phyloP scores from a whole-genome alignment of 2,329 filamentous ascomycete species.

The Monosporascus sp. region DNA sequence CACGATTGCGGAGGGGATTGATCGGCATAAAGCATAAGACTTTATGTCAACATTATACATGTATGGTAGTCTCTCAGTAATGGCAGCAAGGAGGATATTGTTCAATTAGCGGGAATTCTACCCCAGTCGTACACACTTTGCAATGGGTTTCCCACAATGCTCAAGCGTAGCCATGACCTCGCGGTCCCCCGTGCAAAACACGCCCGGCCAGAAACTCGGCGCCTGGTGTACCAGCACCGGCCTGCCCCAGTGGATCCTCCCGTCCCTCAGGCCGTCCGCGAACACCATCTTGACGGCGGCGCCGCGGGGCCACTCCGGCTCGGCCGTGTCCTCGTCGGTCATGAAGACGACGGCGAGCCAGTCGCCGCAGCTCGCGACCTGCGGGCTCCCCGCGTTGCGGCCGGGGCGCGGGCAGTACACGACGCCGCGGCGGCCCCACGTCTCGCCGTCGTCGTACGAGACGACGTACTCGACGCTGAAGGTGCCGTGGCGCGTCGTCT shows the following conservation, averaged over 20 bases:
- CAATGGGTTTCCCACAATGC: conserved; percentile 22
- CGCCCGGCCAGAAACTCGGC: conserved; percentile 33
- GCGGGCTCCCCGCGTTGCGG: conserved; percentile 40
- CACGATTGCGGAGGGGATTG: no score
- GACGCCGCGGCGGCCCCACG: conserved; percentile 34
- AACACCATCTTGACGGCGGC: conserved; percentile 37
- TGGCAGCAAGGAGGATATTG: no score
- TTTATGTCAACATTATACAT: no score
- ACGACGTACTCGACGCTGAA: conserved; percentile 40
- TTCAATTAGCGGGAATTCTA: neutral
- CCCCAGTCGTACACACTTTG: conserved; percentile 12
- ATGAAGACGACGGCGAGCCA: conserved; percentile 39
- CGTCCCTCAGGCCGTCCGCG: conserved; percentile 26
- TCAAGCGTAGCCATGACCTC: conserved; percentile 28
- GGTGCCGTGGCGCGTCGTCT: conserved; percentile 35
- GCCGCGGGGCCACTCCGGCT: conserved; percentile 32
- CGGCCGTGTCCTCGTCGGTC: conserved; percentile 37
- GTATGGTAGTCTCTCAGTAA: no score
- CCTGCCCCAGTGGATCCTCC: conserved; percentile 29
- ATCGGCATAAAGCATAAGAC: no score
- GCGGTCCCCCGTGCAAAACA: conserved; percentile 22
- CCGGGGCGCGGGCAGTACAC: conserved; percentile 32
- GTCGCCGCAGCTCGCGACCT: conserved; percentile 36
- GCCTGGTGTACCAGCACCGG: conserved; percentile 25
- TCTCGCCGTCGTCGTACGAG: conserved; percentile 38